Evolutionary conservation across 2,329 filamentous ascomycete genomes (phyloP), one percentile per base, ranked within the genome.

Genomic region (Penicillium sp.): DNA sequence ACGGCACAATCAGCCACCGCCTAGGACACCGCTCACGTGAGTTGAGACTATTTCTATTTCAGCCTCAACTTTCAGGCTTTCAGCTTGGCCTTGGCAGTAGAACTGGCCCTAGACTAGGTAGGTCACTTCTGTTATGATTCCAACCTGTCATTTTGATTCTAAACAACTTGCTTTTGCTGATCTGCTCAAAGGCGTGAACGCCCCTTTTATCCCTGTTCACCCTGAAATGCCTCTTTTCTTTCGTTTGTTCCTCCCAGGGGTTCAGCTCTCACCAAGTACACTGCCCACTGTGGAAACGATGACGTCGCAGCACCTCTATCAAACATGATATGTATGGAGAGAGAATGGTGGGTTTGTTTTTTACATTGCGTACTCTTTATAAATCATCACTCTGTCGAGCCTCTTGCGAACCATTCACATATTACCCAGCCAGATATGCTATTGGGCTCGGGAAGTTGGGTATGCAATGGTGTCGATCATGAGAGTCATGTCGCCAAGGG

Each of bases 391-490:
- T 19, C 2, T n/a, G 4, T 18, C 27, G 11, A n/a, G 12, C 11
- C 3, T 4, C 2, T 7, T 12, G 19, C 2, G 18, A 31, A 18
- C 4, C 9, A 5, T 25, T 19, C 16, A 25, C 2, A 7, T 25
- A 25, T 25, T 25, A 19, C 3, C 27, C 14, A 30, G 13, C 7
- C 22, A 28, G n/a, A 47, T 9, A 27, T 6, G n/a, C 38, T 33
- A 51, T 56, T 47, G 42, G 54, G 48, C 50, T 52, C 36, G 50
- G 46, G 46, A 37, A 51, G 56, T 60, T 58, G 58, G 55, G 54
- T 54, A 60, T 56, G 47, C 52, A 59, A 59, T 54, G 50, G 54
- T 40, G 56, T 57, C 50, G 51, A 57, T 56, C 49, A 36, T 41
- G 44, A 44, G 16, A 47, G 25, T 48, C 31, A 41, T 25, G 52